Evolutionary conservation across 805 yeast genomes (phyloP), one percentile per base, ranked within the genome.

Genomic region (Cephaloascus fragrans): DNA sequence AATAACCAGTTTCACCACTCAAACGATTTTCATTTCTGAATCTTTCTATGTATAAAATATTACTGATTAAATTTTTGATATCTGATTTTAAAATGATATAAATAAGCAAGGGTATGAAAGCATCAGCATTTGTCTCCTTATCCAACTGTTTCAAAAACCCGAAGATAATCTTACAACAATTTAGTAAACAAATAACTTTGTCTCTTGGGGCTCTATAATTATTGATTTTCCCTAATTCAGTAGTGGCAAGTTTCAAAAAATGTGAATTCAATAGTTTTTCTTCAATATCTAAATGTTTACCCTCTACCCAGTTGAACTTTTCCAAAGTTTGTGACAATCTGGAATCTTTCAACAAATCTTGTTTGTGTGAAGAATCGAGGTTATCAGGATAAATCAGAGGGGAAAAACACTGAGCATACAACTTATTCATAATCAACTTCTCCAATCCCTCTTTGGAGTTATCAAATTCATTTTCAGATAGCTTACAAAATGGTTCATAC

Each of bases 141-240:
- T 78, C 83, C 39, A 77, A 69, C 43, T 79, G 84, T 44, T 88
- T 78, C 36, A 94, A 73, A 41, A 86, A 69, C 9, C 95, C 94
- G 65, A 88, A 89, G 4, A 94, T 81, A 17, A 93, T 89, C 57
- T 90, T 90, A 53, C 97, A 90, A 39, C 93, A 79, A 59, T 93
- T 94, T 44, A 93, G 67, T 3, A 93, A 69, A 55, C 97, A 93
- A 31, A 93, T 86, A 45, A 87, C 77, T 53, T 93, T 93, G 54
- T 94, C 98, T 39, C 98, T 68, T 14, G 98, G 98, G 0, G 97
- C 90, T 48, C 94, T 75, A 56, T 83, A 94, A 39, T 75, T 70
- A 56, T 83, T 83, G 51, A 93, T 79, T 49, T 87, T 87, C 45
- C 69, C 65, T 37, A 93, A 67, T 57, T 93, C 97, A 10, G 64